Evolutionary conservation across 179 eudicot species (phyloP).

Genomic region (Silene noctiflora): DNA sequence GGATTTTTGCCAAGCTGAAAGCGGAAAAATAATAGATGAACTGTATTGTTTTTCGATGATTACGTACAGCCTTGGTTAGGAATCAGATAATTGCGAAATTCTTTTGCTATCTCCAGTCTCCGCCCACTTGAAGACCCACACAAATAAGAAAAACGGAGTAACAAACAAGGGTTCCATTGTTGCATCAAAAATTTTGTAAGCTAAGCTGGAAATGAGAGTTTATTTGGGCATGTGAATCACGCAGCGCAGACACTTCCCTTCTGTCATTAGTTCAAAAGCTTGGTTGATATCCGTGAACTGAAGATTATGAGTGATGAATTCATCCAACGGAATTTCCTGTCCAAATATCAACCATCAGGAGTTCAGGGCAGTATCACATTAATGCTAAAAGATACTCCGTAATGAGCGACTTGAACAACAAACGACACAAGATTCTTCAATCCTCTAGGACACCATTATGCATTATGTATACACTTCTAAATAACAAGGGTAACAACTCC

Average conservation of each 20-base stretch:
- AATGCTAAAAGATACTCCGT: too few relatives aligned
- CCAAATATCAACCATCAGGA: conserved; percentile 2
- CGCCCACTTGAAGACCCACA: background rate
- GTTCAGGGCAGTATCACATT: background rate
- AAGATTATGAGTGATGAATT: conserved; percentile 62
- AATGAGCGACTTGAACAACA: background rate
- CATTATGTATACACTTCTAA: too few relatives aligned
- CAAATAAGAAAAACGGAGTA: background rate
- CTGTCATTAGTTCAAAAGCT: conserved; percentile 68
- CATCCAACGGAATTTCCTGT: conserved; percentile 78
- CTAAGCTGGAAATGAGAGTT: background rate
- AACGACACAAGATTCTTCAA: background rate
- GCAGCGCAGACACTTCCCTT: conserved; percentile 77
- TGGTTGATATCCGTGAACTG: conserved; percentile 63
- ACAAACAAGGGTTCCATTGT: background rate
- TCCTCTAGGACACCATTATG: too few relatives aligned
- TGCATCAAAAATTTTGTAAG: background rate
- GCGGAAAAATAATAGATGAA: too few relatives aligned
- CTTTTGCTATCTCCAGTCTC: background rate
- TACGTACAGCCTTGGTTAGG: too few relatives aligned
- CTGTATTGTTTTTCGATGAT: too few relatives aligned
- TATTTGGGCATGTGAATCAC: conserved; percentile 82
- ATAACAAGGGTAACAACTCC: too few relatives aligned
- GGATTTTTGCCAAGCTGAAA: too few relatives aligned
- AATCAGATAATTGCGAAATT: too few relatives aligned